A percentile compares a stretch with the other conserved stretches of the same genome.
phyloP scores from a whole-genome alignment of 371 early-diverging fungal genomes.

The Mortierella sp. region DNA sequence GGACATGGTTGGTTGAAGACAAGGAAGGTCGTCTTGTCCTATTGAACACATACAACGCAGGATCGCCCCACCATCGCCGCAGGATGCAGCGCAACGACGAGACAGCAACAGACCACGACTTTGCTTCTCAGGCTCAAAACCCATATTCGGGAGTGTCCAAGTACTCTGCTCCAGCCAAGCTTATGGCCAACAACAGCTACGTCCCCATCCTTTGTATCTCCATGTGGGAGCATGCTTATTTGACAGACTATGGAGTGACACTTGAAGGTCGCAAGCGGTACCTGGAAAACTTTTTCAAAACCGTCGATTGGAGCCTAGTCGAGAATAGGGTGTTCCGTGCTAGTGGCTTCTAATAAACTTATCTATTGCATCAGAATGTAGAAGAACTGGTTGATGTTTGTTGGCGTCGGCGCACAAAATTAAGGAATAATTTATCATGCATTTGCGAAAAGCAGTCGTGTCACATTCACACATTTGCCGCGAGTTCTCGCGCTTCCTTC shows the following conservation, averaged over 20 bases:
- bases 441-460: no score
- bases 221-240: constrained; percentile 76
- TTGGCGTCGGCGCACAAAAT: no score
- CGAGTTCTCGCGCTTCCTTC: no score
- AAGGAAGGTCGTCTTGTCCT: constrained; percentile 62
- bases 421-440: no score
- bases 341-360: constrained; percentile 34
- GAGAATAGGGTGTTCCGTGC: constrained; percentile 50
- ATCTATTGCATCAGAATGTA: background rate
- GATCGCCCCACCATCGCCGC: constrained; percentile 56
- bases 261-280: constrained; percentile 60
- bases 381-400: no score
- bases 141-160: constrained; percentile 50
- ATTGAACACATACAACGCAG: constrained; percentile 70
- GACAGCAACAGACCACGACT: constrained; percentile 41
- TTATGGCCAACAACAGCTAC: constrained; percentile 48
- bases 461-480: no score
- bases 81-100: constrained; percentile 54
- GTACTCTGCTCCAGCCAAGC: constrained; percentile 42
- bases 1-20: constrained; percentile 73
- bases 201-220: constrained; percentile 65
- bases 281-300: constrained; percentile 67
- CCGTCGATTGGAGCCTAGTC: constrained; percentile 65
- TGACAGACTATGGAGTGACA: constrained; percentile 68
- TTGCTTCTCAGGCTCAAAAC: constrained; percentile 37